Evolutionary conservation across 768 basidiomycete species (phyloP).

Genomic region (Russula sp.): DNA sequence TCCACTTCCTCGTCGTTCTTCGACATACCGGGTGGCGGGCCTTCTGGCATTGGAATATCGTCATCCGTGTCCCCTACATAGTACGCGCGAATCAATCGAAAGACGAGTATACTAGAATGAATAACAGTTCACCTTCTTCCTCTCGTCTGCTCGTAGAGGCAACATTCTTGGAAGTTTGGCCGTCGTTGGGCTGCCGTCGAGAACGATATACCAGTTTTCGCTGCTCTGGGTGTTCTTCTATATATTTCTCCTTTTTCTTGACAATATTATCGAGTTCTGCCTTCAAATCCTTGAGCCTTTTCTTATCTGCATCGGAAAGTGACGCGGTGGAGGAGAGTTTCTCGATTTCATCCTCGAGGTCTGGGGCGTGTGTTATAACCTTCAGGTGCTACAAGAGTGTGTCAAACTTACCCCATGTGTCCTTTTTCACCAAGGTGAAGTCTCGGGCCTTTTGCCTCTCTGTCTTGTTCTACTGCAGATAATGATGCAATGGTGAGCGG

Average conservation of each 20-base stretch:
- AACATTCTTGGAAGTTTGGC: slow-evolving; percentile 44
- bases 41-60: slow-evolving; percentile 63
- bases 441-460: slow-evolving; percentile 78
- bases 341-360: slow-evolving; percentile 77
- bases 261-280: slow-evolving; percentile 75
- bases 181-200: slow-evolving; percentile 41
- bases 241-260: slow-evolving; percentile 87
- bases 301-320: slow-evolving; percentile 50
- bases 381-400: neutral
- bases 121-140: slow-evolving; percentile 44
- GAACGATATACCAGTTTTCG: slow-evolving; percentile 75
- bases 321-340: slow-evolving; percentile 54
- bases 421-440: slow-evolving; percentile 90
- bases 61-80: slow-evolving; percentile 44
- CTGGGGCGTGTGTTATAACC: slow-evolving; percentile 40
- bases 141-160: slow-evolving; percentile 26
- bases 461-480: slow-evolving; percentile 83
- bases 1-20: slow-evolving; percentile 28
- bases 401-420: slow-evolving; percentile 67
- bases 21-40: slow-evolving; percentile 51
- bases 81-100: neutral
- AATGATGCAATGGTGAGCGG: slow-evolving; percentile 10
- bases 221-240: slow-evolving; percentile 91
- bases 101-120: slow-evolving; percentile 7
- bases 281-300: slow-evolving; percentile 69